A percentile compares a stretch with the other conserved stretches of the same genome.
Evolutionary conservation across 345 rosid genomes (phyloP).

Genomic region (Gossypium thurberi): DNA sequence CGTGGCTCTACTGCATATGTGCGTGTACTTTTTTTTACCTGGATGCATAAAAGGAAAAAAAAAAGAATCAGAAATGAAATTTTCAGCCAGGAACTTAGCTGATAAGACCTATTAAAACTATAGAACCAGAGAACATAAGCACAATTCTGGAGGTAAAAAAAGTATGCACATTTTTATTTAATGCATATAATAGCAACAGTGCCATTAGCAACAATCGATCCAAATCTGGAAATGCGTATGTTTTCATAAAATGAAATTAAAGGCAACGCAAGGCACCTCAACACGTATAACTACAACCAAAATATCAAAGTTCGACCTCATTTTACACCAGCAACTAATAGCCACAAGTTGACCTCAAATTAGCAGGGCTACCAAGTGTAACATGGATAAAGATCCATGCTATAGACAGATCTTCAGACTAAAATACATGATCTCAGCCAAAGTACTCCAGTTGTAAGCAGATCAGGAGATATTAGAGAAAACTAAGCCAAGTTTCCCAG

Average conservation of each 20-base stretch:
- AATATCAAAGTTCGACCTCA: neutral
- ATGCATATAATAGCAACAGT: neutral
- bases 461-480: neutral
- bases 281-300: neutral
- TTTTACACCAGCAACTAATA: neutral
- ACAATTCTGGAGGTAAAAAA: neutral
- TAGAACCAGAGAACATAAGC: neutral
- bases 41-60: slow-evolving; percentile 7
- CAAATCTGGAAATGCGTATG: neutral
- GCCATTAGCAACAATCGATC: neutral
- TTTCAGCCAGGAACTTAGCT: slow-evolving; percentile 4
- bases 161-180: neutral
- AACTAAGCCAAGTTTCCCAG: neutral
- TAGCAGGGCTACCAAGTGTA: neutral
- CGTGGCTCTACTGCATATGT: slow-evolving; percentile 48
- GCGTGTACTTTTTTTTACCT: slow-evolving; percentile 56
- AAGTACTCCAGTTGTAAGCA: neutral
- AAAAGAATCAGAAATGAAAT: neutral
- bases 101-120: neutral
- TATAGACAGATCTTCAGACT: neutral
- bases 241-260: neutral
- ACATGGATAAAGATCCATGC: neutral
- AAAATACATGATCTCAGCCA: neutral
- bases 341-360: neutral
- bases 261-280: neutral